Conservation (phyloP, 2,329 filamentous ascomycete species). For the Exophiala sideris region DNA sequence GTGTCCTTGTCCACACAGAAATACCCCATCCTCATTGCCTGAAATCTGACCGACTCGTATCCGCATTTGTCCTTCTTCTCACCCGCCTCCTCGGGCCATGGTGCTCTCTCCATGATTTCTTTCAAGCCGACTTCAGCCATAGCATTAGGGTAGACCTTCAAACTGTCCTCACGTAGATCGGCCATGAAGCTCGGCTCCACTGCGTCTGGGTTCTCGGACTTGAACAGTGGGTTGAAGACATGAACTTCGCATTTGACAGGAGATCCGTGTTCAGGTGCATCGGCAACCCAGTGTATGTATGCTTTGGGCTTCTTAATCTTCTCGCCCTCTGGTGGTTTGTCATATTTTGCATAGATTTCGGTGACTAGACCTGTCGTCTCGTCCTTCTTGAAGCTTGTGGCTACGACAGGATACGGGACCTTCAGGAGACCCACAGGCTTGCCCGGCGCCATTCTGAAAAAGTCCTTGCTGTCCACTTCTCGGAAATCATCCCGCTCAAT, state of each 20-base stretch:
- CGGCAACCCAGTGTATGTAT: constrained; percentile 86
- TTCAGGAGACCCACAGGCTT: constrained; percentile 72
- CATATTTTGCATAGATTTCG: constrained; percentile 64
- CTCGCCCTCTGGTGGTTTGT: constrained; percentile 64
- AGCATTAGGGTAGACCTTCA: constrained; percentile 73
- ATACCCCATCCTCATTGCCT: constrained; percentile 84
- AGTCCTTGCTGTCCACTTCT: constrained; percentile 67
- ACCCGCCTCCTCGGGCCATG: constrained; percentile 76
- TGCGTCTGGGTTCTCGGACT: constrained; percentile 74
- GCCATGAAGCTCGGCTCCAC: constrained; percentile 76
- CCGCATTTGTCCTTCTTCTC: constrained; percentile 59
- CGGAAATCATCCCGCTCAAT: constrained; percentile 80
- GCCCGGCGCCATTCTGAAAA: constrained; percentile 73
- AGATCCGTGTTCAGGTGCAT: constrained; percentile 59
- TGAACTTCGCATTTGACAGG: constrained; percentile 68
- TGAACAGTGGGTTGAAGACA: constrained; percentile 79
- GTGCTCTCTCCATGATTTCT: constrained; percentile 68
- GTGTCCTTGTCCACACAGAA: constrained; percentile 80
- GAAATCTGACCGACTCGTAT: constrained; percentile 78
- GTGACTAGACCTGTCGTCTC: constrained; percentile 61
- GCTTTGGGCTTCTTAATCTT: constrained; percentile 66
- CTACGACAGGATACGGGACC: constrained; percentile 66
- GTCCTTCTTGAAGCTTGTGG: constrained; percentile 66
- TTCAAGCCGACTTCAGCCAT: constrained; percentile 80
- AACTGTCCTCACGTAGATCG: constrained; percentile 79